Conservation (phyloP, 495 filamentous ascomycete genomes). For the Aspergillus leporis region DNA sequence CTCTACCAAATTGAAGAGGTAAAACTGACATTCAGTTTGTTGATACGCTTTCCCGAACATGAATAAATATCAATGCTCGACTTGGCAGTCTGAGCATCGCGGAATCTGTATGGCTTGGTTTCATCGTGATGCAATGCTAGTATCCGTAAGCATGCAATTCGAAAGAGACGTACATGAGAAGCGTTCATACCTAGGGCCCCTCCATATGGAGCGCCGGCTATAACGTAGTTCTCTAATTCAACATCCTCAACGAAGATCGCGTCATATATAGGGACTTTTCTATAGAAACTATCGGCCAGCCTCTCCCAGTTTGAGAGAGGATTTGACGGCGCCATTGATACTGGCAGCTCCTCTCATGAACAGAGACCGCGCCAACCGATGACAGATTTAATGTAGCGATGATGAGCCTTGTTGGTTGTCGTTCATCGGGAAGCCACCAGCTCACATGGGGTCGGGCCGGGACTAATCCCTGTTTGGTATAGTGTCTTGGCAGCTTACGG, state of each 20-base stretch:
- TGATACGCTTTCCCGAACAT: conserved; percentile 81
- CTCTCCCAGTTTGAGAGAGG: conserved; percentile 93
- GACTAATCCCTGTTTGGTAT: conserved; percentile 21
- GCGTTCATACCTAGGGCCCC: conserved; percentile 77
- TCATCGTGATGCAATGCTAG: conserved; percentile 88
- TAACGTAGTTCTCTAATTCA: conserved; percentile 92
- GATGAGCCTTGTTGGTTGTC: conserved; percentile 8
- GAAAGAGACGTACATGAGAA: background rate
- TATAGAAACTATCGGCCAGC: conserved; percentile 89
- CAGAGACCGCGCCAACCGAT: background rate
- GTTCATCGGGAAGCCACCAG: conserved; percentile 16
- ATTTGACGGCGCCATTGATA: conserved; percentile 48
- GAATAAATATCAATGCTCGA: conserved; percentile 93
- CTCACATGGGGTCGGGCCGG: conserved; percentile 15
- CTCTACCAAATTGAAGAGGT: background rate
- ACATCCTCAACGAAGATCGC: conserved; percentile 87
- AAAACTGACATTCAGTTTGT: conserved; percentile 64
- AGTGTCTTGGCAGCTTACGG: conserved; percentile 1
- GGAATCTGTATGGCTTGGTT: conserved; percentile 73
- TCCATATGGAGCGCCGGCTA: conserved; percentile 90
- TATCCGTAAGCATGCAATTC: conserved; percentile 17
- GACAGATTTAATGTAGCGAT: background rate
- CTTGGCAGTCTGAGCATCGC: conserved; percentile 69
- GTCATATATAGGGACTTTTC: conserved; percentile 89
- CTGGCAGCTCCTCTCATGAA: background rate